Conservation (phyloP, 768 basidiomycete species). For the Gloeophyllum trabeum region DNA sequence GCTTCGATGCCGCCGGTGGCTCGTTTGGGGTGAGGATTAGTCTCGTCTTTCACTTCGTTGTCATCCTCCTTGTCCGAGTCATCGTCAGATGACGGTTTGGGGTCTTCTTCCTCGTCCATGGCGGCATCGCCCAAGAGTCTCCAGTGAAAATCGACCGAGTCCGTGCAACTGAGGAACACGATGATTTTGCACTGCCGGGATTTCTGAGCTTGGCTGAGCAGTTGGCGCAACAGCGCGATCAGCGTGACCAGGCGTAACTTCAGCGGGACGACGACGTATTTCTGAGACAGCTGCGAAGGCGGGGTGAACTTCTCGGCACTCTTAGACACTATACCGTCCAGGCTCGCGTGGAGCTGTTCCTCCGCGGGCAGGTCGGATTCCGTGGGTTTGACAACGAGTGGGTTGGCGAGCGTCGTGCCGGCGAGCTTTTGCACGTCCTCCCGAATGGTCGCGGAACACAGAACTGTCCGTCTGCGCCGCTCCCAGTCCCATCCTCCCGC, state of each 20-base stretch:
- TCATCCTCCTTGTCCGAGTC: constrained; percentile 12
- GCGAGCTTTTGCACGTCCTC: constrained; percentile 94
- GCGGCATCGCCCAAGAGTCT: constrained; percentile 58
- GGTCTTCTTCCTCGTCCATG: constrained; percentile 38
- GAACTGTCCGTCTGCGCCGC: constrained; percentile 65
- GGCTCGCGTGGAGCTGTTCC: constrained; percentile 8
- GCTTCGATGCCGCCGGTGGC: constrained; percentile 30
- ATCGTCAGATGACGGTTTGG: constrained; percentile 9
- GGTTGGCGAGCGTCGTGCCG: constrained; percentile 66
- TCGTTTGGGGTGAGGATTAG: constrained; percentile 12
- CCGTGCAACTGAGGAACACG: constrained; percentile 94
- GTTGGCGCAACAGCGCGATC: constrained; percentile 71
- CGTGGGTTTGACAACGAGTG: constrained; percentile 74
- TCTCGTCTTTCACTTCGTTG: constrained; percentile 14
- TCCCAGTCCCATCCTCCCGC: constrained; percentile 81
- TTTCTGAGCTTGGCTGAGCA: constrained; percentile 52
- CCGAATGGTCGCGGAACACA: constrained; percentile 94
- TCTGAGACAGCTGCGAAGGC: constrained; percentile 87
- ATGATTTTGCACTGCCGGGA: constrained; percentile 69
- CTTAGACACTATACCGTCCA: constrained; percentile 10
- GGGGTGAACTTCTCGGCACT: constrained; percentile 69
- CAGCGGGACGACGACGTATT: constrained; percentile 80
- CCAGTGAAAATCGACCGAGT: constrained; percentile 98
- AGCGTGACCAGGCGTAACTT: constrained; percentile 92
- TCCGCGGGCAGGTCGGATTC: constrained; percentile 12